These are phyloP conservation scores for Pyrenochaeta sp. DNA, from an alignment of 2,329 filamentous ascomycete species.

Conservation along the genomic window DNA sequence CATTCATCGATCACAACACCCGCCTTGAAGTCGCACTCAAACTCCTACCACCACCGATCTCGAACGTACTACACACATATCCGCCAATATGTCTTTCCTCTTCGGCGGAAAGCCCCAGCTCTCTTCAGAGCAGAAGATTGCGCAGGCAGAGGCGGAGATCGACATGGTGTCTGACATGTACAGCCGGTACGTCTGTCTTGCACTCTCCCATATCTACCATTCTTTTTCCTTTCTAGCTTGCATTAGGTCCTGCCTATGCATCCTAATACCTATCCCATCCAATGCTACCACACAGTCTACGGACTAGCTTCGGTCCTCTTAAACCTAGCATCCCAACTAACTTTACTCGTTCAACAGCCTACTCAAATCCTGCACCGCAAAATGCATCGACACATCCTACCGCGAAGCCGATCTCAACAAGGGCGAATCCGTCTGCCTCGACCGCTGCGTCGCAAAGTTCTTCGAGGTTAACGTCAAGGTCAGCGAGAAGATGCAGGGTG, in stretches of 20 bases:
- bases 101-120: conserved; percentile 78
- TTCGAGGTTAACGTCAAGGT: conserved; percentile 99
- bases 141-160: conserved; percentile 94
- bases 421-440: conserved; percentile 97
- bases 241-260: too few species aligned
- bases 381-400: conserved; percentile 93
- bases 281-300: too few species aligned
- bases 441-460: conserved; percentile 97
- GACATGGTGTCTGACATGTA: conserved; percentile 99
- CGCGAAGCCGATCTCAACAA: conserved; percentile 98
- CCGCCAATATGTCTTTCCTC: conserved; percentile 48
- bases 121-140: conserved; percentile 96
- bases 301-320: too few species aligned
- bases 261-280: too few species aligned
- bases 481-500: conserved; percentile 92
- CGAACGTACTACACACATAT: neutral
- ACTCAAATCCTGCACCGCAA: conserved; percentile 87
- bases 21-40: neutral
- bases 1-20: neutral
- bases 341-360: conserved; percentile 63
- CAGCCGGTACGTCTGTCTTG: conserved; percentile 73
- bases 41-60: too few species aligned
- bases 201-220: neutral
- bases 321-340: neutral
- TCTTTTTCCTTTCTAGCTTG: neutral